These are phyloP conservation scores for Rhododendron henanense DNA, from an alignment of 148 eudicot species.

Conservation along the genomic window DNA sequence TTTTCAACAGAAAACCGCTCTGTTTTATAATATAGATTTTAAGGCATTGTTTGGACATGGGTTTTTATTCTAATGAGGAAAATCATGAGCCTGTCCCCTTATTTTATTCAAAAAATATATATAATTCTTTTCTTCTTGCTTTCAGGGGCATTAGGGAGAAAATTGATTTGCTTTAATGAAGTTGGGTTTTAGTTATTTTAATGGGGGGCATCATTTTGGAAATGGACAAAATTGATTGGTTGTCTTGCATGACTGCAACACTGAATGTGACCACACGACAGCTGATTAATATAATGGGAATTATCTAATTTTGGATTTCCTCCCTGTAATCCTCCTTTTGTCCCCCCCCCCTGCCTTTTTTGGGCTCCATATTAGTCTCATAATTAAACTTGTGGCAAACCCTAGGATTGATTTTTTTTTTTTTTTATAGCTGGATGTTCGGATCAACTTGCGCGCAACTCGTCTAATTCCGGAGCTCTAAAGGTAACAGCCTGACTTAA, in stretches of 20 bases:
- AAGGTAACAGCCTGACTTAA: no score
- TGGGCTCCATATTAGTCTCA: neutral
- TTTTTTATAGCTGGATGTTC: no score
- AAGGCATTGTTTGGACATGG: slow-evolving; percentile 8
- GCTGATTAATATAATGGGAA: neutral
- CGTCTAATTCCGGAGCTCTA: no score
- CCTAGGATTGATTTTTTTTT: neutral
- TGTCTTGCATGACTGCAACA: slow-evolving; percentile 38
- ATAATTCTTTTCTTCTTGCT: neutral
- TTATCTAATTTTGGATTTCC: slow-evolving; percentile 19
- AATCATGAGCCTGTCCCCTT: slow-evolving; percentile 16
- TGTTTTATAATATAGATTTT: neutral
- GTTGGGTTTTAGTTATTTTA: neutral
- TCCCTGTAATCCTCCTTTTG: slow-evolving; percentile 18
- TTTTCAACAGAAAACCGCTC: no score
- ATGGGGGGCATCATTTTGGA: slow-evolving; percentile 10
- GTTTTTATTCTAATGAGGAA: slow-evolving; percentile 11
- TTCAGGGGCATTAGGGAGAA: slow-evolving; percentile 9
- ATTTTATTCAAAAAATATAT: neutral
- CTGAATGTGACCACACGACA: slow-evolving; percentile 28
- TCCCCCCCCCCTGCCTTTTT: slow-evolving; percentile 10
- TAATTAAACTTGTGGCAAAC: neutral
- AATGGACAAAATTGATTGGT: slow-evolving; percentile 32
- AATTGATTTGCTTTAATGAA: slow-evolving; percentile 7
- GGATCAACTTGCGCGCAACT: no score